Base-by-base conservation (phyloP, 441 rosid species). In the Brassica balearica region DNA sequence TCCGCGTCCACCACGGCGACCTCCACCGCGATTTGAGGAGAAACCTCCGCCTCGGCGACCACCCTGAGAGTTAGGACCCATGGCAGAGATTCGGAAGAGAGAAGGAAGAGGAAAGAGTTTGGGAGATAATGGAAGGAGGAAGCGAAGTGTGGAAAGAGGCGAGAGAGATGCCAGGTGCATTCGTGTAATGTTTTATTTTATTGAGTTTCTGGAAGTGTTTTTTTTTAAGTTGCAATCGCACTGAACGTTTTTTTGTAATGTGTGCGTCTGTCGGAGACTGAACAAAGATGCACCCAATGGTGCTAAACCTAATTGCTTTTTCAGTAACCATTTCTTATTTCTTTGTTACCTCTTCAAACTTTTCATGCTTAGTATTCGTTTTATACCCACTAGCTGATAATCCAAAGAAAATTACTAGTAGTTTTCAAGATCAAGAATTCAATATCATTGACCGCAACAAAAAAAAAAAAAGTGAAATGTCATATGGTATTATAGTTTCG, bases 31-130 rank as follows among this genome's bases (percentile, higher is more conserved):
- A 65, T 53, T 62, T 41, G 76, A 65, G 68, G 81, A 71, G 36
- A 58, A 65, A 51, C 88, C 82, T 0, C 90, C 88, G 9, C 92
- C 92, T 2, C 92, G 90, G 71, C 96, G 95, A 63, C 91, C 92
- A 27, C 93, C 97, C 29, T 85, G 93, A 84, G 83, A 88, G 81
- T 90, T 92, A 69, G 93, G 94, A 61, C 95, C 94, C 97, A 94
- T 94, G 67, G 85, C 78, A 29, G 86, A 80, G 79, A 73, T 71
- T 8, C 64, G 79, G 7, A 32, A 62, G 53, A 64, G 81, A 82
- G 69, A 60, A 59, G 27, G 65, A 82, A 67, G 69, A 1, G 68
- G 62, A 72, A 36, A 68, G 76, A 48, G 72, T 53, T 43, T 76
- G 55, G 71, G 27, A 69, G 67, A 60, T 8, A 60, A 12, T 0